Base-by-base conservation (phyloP, 371 early-diverging fungal species). In the Mucor mucedo region DNA sequence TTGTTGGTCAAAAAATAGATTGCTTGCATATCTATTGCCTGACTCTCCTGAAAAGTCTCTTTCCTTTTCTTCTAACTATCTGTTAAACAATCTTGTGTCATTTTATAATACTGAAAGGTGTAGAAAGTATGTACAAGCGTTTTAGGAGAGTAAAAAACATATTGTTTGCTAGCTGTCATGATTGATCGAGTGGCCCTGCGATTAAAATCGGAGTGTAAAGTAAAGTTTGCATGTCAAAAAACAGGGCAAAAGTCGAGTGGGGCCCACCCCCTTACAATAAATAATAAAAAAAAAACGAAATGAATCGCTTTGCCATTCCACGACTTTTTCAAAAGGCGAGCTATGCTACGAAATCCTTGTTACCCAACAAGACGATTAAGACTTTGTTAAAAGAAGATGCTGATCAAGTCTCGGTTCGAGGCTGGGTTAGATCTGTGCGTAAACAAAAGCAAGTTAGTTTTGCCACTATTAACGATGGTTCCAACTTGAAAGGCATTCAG, bases 401-500 rank as follows among this genome's bases (percentile, higher is more conserved):
- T 4, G 39, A n/a, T 8, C 13, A 58, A 5, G 76, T 81, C 9
- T 54, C 65, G n/a, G 78, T 94, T 10, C 74, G 89, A 32, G 95
- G 93, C 7, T 95, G 95, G 95, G 77, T 95, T 21, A 84, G 91
- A 33, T 88, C 95, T 4, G 87, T 93, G 14, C 90, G 95, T 21
- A 74, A 83, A 45, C 93, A 93, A 71, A 95, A 95, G 72, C 75
- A 86, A 38, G 65, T 89, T 28, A 80, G 88, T 4, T 95, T 95
- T 73, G 84, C 89, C 8, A 86, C 89, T 49, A 74, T 94, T 41
- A 84, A 87, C 21, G 95, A 95, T 55, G 95, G 95, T 4, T 87
- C 91, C 1, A 86, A 72, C 16, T 64, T 84, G 29, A 78, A 83
- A 41, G 92, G 91, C 1, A 76, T 93, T 21, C 95, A 95, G 59